Conservation (phyloP, 352 stramenopile genomes). For the Phytopythium montanum region DNA sequence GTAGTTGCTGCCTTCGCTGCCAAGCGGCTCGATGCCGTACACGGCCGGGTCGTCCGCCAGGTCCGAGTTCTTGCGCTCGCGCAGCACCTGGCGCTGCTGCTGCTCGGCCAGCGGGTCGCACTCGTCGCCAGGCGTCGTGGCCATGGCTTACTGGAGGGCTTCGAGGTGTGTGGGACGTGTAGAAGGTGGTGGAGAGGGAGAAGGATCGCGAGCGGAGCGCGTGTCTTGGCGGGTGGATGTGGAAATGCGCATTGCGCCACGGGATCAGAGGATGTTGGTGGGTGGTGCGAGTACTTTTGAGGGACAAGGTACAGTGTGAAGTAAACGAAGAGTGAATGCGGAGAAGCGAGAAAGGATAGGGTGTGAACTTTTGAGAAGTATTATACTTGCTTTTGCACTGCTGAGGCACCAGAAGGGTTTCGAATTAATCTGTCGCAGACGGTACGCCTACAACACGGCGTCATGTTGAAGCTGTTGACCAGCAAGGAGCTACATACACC, state of each 20-base stretch:
- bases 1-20: conserved; percentile 43
- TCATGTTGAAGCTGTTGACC: neutral
- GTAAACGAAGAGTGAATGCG: too few species aligned
- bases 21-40: conserved; percentile 32
- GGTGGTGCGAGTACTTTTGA: too few species aligned
- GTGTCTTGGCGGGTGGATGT: neutral
- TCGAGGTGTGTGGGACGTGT: neutral
- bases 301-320: too few species aligned
- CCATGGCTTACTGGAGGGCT: neutral
- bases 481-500: too few species aligned
- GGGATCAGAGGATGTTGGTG: too few species aligned
- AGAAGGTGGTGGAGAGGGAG: neutral
- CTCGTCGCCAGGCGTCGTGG: conserved; percentile 20
- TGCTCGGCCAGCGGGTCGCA: conserved; percentile 14
- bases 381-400: too few species aligned
- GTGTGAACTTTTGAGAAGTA: too few species aligned
- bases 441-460: neutral
- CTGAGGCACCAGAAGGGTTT: too few species aligned
- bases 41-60: conserved; percentile 33
- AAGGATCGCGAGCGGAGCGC: neutral
- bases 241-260: neutral
- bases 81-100: conserved; percentile 45
- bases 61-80: conserved; percentile 54
- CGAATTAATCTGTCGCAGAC: neutral
- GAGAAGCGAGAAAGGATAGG: too few species aligned